Conservation (phyloP, 2,329 filamentous ascomycete species). For the Aspergillus phoenicis region DNA sequence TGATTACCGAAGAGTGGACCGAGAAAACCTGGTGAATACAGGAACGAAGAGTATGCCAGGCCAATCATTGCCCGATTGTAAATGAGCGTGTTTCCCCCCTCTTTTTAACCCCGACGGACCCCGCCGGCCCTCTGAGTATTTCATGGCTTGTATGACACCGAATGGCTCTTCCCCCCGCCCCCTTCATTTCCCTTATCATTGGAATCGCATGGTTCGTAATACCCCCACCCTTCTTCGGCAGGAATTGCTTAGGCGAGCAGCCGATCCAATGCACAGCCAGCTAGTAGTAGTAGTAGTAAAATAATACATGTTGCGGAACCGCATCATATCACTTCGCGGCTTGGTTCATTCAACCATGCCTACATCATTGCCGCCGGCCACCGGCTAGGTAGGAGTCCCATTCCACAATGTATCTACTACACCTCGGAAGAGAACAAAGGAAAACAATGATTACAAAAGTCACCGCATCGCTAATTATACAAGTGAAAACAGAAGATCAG, state of each 20-base stretch:
- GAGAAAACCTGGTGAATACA: not conserved
- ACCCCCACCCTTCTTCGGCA: not conserved
- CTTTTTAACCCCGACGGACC: not conserved
- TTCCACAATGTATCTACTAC: not conserved
- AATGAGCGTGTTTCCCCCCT: not conserved
- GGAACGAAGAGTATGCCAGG: not conserved
- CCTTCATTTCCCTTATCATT: constrained; percentile 1
- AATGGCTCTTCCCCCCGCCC: not conserved
- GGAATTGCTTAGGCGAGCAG: not conserved
- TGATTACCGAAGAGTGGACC: not conserved
- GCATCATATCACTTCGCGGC: not conserved
- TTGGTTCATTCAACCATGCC: not conserved
- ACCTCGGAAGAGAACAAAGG: not conserved
- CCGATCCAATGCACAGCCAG: not conserved
- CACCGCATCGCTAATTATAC: not conserved
- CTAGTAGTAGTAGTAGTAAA: not conserved
- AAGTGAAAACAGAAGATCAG: not conserved
- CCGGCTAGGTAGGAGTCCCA: not conserved
- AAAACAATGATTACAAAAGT: not conserved
- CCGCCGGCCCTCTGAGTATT: not conserved
- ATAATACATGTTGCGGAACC: not conserved
- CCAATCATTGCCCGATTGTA: not conserved
- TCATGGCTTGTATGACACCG: not conserved
- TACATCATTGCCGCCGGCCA: not conserved
- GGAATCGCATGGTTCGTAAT: not conserved